Conservation (phyloP, 1,284 basidiomycete genomes). For the Heliocybe sulcata region DNA sequence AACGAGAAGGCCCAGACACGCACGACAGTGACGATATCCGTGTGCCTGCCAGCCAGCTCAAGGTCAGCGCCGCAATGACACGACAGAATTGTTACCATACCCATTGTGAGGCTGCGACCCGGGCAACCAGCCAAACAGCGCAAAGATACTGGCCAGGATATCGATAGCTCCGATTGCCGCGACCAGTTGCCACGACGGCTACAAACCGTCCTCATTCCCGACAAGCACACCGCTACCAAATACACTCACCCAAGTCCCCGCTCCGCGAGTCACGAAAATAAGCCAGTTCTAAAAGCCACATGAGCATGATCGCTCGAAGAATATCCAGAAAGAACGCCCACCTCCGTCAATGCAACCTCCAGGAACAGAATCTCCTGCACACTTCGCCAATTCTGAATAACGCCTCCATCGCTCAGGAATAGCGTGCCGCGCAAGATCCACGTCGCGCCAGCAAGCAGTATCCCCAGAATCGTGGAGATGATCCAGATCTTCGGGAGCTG, state of each 20-base stretch:
- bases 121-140: conserved; percentile 44
- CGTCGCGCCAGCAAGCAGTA: conserved; percentile 24
- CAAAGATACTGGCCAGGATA: conserved; percentile 40
- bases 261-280: conserved; percentile 36
- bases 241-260: conserved; percentile 7
- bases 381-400: conserved; percentile 43
- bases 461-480: conserved; percentile 35
- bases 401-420: conserved; percentile 35
- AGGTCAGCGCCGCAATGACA: not conserved
- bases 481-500: conserved; percentile 51
- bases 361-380: conserved; percentile 45
- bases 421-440: conserved; percentile 46
- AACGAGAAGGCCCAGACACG: too few relatives aligned
- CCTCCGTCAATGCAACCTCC: conserved; percentile 47
- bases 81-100: conserved; percentile 5
- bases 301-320: too few relatives aligned
- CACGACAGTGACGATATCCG: conserved; percentile 42
- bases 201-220: conserved; percentile 4
- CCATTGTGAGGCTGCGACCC: conserved; percentile 30
- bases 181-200: conserved; percentile 38
- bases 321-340: conserved; percentile 1
- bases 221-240: not conserved
- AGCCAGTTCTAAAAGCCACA: conserved; percentile 41
- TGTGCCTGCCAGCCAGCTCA: conserved; percentile 22
- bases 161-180: conserved; percentile 43